Percentiles rank a stretch among this genome's conserved stretches.
These are phyloP conservation scores for Ceratocystis ficicola DNA, from an alignment of 2,329 filamentous ascomycete species.

Conservation along the genomic window DNA sequence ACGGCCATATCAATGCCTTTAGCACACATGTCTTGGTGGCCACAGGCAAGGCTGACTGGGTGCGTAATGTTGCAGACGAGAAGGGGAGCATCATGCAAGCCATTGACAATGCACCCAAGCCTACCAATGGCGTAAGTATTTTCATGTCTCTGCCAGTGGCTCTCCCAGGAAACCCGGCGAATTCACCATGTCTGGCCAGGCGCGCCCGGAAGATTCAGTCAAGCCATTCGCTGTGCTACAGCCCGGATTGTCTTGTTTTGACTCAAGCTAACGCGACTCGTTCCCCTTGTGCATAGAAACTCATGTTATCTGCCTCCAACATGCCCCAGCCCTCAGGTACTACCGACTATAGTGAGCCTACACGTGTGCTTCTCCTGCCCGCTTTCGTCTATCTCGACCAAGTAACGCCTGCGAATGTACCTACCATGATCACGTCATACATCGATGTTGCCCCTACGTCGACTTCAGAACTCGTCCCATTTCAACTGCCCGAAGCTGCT, in stretches of 20 bases:
- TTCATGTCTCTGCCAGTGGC: not conserved
- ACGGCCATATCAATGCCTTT: slow-evolving; percentile 77
- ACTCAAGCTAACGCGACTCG: not conserved
- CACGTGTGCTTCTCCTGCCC: slow-evolving; percentile 71
- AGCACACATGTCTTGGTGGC: slow-evolving; percentile 81
- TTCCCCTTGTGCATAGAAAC: slow-evolving; percentile 39
- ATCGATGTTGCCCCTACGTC: slow-evolving; percentile 65
- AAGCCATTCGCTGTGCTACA: not conserved
- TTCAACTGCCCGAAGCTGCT: slow-evolving; percentile 31
- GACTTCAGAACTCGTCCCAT: slow-evolving; percentile 44
- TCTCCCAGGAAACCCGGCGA: too few relatives aligned
- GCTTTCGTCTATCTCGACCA: slow-evolving; percentile 74
- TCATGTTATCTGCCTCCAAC: slow-evolving; percentile 88
- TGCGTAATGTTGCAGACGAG: slow-evolving; percentile 77
- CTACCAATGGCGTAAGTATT: slow-evolving; percentile 53
- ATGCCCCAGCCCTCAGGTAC: slow-evolving; percentile 65
- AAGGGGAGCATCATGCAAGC: slow-evolving; percentile 75
- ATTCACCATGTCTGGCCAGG: not conserved
- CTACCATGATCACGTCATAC: slow-evolving; percentile 56
- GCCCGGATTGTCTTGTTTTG: not conserved
- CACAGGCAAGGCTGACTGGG: slow-evolving; percentile 95
- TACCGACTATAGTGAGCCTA: slow-evolving; percentile 53
- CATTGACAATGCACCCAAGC: slow-evolving; percentile 45
- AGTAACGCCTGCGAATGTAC: slow-evolving; percentile 62
- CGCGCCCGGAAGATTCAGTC: not conserved